Percentiles rank a stretch among this genome's conserved stretches.
Evolutionary conservation across 2,329 filamentous ascomycete species (phyloP).

Genomic region (Verticillium isaacii): DNA sequence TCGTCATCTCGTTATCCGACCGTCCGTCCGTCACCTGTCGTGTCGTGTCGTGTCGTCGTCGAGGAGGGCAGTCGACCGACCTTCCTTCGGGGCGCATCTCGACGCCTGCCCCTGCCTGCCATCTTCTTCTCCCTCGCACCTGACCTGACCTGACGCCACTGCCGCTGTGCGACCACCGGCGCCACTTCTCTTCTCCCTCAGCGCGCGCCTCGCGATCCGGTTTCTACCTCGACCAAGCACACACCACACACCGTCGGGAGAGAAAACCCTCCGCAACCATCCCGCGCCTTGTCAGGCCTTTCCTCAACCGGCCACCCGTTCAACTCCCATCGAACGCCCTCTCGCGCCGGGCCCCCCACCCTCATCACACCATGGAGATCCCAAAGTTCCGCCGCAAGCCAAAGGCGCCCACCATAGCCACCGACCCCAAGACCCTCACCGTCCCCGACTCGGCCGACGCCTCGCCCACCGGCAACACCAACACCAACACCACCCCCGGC

Average conservation of each 20-base stretch:
- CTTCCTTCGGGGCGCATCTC: not conserved
- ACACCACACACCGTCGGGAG: not conserved
- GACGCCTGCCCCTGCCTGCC: too few relatives aligned
- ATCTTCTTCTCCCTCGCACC: not conserved
- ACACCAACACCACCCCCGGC: slow-evolving; percentile 12
- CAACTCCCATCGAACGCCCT: not conserved
- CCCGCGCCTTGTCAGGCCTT: not conserved
- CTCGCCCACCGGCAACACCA: slow-evolving; percentile 19
- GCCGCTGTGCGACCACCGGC: too few relatives aligned
- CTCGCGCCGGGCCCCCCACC: too few relatives aligned
- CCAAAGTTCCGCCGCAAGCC: slow-evolving; percentile 35
- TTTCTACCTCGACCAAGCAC: not conserved
- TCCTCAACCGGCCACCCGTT: not conserved
- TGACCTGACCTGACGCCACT: too few relatives aligned
- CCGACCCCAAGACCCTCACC: slow-evolving; percentile 23
- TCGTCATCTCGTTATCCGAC: not conserved
- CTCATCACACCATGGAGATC: not conserved
- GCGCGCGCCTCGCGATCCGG: not conserved
- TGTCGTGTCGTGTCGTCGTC: not conserved
- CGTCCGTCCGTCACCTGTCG: not conserved
- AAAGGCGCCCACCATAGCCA: slow-evolving; percentile 37
- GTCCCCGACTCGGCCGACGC: slow-evolving; percentile 17
- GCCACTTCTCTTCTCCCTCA: not conserved
- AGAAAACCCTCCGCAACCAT: not conserved
- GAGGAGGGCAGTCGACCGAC: not conserved